Percentiles rank a stretch among this genome's conserved stretches.
phyloP scores from a whole-genome alignment of 106 monocot genomes.

The Dactylorhiza incarnata region DNA sequence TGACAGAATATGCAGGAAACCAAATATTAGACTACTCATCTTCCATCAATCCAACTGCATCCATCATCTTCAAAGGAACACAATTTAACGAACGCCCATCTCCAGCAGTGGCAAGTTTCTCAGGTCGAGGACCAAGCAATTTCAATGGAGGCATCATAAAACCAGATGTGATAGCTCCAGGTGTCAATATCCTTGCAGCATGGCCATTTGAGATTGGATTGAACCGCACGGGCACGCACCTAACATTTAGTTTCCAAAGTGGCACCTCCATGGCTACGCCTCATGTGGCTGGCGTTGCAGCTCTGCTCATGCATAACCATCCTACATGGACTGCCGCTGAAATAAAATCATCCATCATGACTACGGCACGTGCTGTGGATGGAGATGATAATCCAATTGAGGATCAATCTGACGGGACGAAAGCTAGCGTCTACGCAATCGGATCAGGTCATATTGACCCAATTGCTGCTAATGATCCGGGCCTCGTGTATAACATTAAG shows the following conservation, averaged over 20 bases:
- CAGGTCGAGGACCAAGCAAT: conserved; percentile 24
- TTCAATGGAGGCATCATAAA: conserved; percentile 24
- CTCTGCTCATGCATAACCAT: conserved; percentile 18
- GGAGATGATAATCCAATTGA: conserved; percentile 9
- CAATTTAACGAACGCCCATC: neutral
- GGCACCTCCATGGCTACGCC: conserved; percentile 52
- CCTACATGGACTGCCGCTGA: conserved; percentile 23
- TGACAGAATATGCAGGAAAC: neutral
- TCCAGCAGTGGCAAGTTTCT: conserved; percentile 19
- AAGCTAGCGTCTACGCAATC: conserved; percentile 4
- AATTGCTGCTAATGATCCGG: conserved; percentile 16
- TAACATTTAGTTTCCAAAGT: conserved; percentile 11
- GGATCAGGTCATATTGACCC: conserved; percentile 26
- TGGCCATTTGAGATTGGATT: conserved; percentile 22
- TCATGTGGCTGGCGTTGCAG: conserved; percentile 41
- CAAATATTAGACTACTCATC: conserved; percentile 2
- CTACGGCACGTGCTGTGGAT: conserved; percentile 6
- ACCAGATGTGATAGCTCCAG: conserved; percentile 33
- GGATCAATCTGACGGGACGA: conserved; percentile 1
- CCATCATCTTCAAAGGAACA: conserved; percentile 10
- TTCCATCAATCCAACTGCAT: neutral
- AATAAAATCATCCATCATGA: conserved; percentile 30
- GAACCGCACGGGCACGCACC: neutral
- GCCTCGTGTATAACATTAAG: conserved; percentile 21
- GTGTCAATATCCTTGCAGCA: conserved; percentile 33